phyloP scores from a whole-genome alignment of 2,329 filamentous ascomycete species.

The Colletotrichum lentis region DNA sequence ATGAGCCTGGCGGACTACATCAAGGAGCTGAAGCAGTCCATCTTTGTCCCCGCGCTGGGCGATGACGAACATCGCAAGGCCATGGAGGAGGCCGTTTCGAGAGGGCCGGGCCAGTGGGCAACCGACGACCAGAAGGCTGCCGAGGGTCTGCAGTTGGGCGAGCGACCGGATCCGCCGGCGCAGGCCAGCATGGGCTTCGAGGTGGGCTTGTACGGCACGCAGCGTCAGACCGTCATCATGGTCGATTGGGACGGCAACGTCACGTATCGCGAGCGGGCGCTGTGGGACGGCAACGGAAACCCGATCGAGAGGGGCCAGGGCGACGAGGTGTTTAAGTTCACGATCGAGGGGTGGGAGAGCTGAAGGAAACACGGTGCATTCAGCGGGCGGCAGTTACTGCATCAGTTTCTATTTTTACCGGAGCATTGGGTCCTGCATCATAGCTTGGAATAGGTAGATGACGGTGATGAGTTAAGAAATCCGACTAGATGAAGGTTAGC shows the following conservation, averaged over 20 bases:
- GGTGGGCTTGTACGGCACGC: constrained; percentile 70
- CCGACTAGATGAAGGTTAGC: too few species aligned
- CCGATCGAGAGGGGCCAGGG: constrained; percentile 61
- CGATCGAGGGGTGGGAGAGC: constrained; percentile 62
- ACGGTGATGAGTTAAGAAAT: neutral
- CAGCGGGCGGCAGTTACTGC: too few species aligned
- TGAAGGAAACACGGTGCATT: neutral
- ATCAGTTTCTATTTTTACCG: neutral
- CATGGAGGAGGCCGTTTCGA: constrained; percentile 54
- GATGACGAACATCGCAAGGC: constrained; percentile 54
- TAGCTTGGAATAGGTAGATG: neutral
- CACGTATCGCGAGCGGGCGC: constrained; percentile 65
- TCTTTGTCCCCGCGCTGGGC: constrained; percentile 69
- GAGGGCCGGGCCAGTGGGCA: constrained; percentile 51
- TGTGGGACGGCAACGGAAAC: constrained; percentile 68
- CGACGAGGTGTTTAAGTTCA: constrained; percentile 64
- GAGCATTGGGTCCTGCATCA: neutral
- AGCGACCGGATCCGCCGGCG: constrained; percentile 44
- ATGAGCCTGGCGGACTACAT: constrained; percentile 64
- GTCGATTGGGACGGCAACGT: constrained; percentile 71
- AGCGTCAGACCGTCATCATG: constrained; percentile 69
- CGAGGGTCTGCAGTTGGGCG: constrained; percentile 45
- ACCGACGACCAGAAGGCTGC: constrained; percentile 50
- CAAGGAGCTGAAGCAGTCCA: constrained; percentile 63
- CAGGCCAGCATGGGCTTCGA: constrained; percentile 54